Evolutionary conservation across 345 rosid genomes (phyloP).

Genomic region (Hibiscus mutabilis): DNA sequence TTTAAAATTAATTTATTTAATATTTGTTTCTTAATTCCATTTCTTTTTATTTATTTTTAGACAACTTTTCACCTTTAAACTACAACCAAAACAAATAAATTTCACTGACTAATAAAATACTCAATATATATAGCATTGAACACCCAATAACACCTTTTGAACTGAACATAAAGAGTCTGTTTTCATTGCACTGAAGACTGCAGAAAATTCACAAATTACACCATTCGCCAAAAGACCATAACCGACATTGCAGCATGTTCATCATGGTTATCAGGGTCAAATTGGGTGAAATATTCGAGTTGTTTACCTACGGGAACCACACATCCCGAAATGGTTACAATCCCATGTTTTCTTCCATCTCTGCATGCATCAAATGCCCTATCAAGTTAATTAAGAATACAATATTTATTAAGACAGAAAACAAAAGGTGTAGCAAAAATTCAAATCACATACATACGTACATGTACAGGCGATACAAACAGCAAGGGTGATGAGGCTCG

Average conservation of each 20-base stretch:
- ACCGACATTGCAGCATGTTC: neutral
- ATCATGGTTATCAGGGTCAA: constrained; percentile 15
- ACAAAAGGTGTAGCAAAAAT: no score
- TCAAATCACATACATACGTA: constrained; percentile 53
- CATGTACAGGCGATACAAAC: constrained; percentile 63
- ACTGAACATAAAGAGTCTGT: constrained; percentile 20
- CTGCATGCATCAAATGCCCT: constrained; percentile 22
- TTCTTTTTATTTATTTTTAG: no score
- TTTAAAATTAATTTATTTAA: no score
- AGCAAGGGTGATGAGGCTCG: constrained; percentile 20
- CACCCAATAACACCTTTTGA: neutral
- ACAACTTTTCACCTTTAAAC: no score
- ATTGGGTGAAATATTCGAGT: constrained; percentile 20
- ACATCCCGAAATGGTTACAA: constrained; percentile 25
- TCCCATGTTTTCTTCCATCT: constrained; percentile 33
- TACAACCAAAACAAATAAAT: no score
- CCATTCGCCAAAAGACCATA: neutral
- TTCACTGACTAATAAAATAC: no score
- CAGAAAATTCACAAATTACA: neutral
- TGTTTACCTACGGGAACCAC: constrained; percentile 22
- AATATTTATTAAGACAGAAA: neutral
- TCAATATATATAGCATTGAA: no score
- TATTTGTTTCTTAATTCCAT: no score
- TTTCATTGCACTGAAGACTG: constrained; percentile 27
- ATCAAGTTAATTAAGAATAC: neutral